These are phyloP conservation scores for Paramecium primaurelia DNA, from an alignment of 73 alveolate genomes.

Conservation along the genomic window DNA sequence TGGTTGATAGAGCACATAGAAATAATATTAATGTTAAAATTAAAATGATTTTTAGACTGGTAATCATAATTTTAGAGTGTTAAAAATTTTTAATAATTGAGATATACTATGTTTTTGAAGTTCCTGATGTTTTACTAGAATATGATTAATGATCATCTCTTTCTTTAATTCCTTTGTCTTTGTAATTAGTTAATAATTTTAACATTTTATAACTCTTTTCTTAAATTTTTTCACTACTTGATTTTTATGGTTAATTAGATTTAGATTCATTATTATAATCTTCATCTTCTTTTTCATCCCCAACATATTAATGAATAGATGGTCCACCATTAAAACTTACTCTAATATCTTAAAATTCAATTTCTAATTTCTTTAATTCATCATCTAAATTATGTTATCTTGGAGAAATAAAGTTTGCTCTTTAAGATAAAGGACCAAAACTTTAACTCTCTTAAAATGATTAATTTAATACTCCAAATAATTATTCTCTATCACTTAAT, in stretches of 20 bases:
- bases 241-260: background rate
- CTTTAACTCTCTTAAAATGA: background rate
- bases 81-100: background rate
- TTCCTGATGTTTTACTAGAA: conserved; percentile 2
- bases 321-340: background rate
- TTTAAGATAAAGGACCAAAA: background rate
- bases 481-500: background rate
- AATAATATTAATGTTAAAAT: background rate
- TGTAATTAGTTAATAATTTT: background rate
- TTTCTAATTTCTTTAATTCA: background rate
- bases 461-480: background rate
- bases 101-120: background rate
- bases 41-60: background rate
- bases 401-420: background rate
- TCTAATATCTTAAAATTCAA: background rate
- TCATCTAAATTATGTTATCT: background rate
- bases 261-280: background rate
- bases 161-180: background rate
- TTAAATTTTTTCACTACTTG: background rate
- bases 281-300: background rate
- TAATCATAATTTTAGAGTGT: background rate
- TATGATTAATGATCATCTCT: background rate
- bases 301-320: background rate
- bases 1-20: background rate
- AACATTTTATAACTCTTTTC: background rate